A percentile compares a stretch with the other conserved stretches of the same genome.
Conservation (phyloP, 345 rosid species). For the Melaleuca alternifolia region DNA sequence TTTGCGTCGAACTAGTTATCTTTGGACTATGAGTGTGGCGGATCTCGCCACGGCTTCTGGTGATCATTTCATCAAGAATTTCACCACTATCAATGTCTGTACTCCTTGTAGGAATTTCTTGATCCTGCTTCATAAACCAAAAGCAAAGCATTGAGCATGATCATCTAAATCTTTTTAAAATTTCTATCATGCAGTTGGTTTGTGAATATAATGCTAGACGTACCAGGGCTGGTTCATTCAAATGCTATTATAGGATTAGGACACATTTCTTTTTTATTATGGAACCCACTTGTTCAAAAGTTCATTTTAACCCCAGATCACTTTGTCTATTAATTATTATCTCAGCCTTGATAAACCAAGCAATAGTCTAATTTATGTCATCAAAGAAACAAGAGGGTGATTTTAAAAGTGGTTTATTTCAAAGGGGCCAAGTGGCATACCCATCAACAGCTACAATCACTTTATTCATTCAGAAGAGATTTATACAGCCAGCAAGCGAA, state of each 20-base stretch:
- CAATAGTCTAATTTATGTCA: neutral
- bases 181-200: neutral
- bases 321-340: neutral
- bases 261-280: neutral
- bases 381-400: neutral
- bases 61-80: slow-evolving; percentile 55
- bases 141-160: neutral
- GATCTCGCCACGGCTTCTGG: slow-evolving; percentile 69
- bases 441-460: neutral
- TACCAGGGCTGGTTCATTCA: neutral
- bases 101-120: slow-evolving; percentile 21
- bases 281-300: neutral
- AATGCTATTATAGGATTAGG: neutral
- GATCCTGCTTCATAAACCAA: slow-evolving; percentile 24
- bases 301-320: neutral
- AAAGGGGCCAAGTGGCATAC: neutral
- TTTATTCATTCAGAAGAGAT: neutral
- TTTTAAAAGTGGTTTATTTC: neutral
- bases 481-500: neutral
- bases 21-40: slow-evolving; percentile 46
- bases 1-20: slow-evolving; percentile 35
- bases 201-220: neutral
- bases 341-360: neutral
- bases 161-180: neutral
- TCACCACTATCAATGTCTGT: slow-evolving; percentile 29